Conservation (phyloP, 1,139 yeast genomes). For the Debaryomyces psychrophilus region DNA sequence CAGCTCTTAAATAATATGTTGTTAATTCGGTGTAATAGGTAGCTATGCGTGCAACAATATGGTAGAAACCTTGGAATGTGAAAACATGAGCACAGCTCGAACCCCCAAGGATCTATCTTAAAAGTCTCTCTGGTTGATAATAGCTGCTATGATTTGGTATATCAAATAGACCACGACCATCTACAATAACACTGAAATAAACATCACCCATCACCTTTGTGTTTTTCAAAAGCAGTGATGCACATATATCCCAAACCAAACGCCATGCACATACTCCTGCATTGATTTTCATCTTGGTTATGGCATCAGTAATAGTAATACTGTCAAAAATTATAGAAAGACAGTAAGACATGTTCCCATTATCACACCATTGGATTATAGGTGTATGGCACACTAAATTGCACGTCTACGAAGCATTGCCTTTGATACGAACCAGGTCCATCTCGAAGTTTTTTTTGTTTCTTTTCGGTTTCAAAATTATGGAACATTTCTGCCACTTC, state of each 20-base stretch:
- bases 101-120: constrained; percentile 38
- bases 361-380: constrained; percentile 18
- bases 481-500: constrained; percentile 40
- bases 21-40: constrained; percentile 40
- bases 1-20: constrained; percentile 18
- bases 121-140: constrained; percentile 18
- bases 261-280: constrained; percentile 13
- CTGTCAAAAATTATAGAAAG: constrained; percentile 16
- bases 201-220: constrained; percentile 15
- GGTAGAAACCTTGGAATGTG: constrained; percentile 30
- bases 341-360: constrained; percentile 20
- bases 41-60: constrained; percentile 26
- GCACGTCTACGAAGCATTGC: constrained; percentile 17
- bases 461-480: constrained; percentile 28
- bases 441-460: constrained; percentile 20
- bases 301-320: constrained; percentile 19
- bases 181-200: constrained; percentile 16
- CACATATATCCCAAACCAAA: constrained; percentile 26
- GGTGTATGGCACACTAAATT: constrained; percentile 13
- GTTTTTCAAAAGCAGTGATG: constrained; percentile 8
- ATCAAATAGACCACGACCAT: constrained; percentile 31
- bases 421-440: constrained; percentile 26
- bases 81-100: constrained; percentile 37
- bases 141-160: constrained; percentile 39
- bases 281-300: constrained; percentile 13